Base-by-base conservation (phyloP, 2,329 filamentous ascomycete species). In the Drechmeria coniospora region DNA sequence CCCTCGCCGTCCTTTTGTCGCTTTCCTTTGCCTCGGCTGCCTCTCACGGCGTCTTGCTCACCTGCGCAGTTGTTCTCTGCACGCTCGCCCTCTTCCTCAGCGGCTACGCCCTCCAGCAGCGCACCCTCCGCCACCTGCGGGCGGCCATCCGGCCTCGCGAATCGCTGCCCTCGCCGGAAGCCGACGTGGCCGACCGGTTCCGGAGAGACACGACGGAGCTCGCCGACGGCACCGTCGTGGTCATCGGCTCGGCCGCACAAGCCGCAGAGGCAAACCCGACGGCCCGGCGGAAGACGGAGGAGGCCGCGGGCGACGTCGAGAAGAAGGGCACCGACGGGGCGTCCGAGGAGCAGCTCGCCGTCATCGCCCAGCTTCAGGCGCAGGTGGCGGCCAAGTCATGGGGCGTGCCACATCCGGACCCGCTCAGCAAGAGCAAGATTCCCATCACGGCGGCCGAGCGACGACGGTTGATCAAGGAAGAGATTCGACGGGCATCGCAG, bases 51-150 rank as follows among this genome's bases (percentile, higher is more conserved):
- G n/a, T n/a, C n/a, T n/a, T n/a, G n/a, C n/a, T n/a, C n/a, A n/a
- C n/a, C n/a, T n/a, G n/a, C n/a, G n/a, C n/a, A 76, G 79, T 93
- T 33, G 58, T 81, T 36, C 49, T 80, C 15, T 93, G 82, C 53
- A 92, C 84, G 3, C 52, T 75, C 21, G 69, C 84, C 4, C 72
- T 94, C 15, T 94, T 94, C 51, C 63, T 93, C 18, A 83, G 80
- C 28, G 86, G 86, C 43, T 93, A 92, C 50, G 68, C 75, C 3
- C 66, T 93, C 29, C 86, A 94, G 45, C 86, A 94, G 52, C 73
- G 82, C 42, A 90, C 83, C 1, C 70, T 93, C 4, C 69, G 68
- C 36, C 76, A 77, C 41, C 65, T 94, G 18, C 79, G 87, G 42
- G 60, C 64, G 31, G 79, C 79, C 12, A 76, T 93, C 42, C 66